A percentile compares a stretch with the other conserved stretches of the same genome.
These are phyloP conservation scores for Lachnellula cervina DNA, from an alignment of 2,329 filamentous ascomycete genomes.

Conservation along the genomic window DNA sequence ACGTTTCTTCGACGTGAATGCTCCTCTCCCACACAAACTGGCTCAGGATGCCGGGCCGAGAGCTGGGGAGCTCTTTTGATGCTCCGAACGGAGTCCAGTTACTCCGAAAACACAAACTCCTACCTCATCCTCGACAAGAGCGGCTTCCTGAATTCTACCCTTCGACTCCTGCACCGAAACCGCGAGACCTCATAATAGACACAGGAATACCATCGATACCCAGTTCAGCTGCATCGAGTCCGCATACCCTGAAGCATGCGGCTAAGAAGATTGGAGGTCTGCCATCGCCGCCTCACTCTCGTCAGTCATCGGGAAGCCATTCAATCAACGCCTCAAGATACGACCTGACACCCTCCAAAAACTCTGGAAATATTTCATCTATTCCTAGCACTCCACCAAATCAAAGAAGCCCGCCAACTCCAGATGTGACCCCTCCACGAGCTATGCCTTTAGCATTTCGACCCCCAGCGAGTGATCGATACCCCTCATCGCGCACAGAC, in stretches of 20 bases:
- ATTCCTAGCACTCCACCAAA: slow-evolving; percentile 57
- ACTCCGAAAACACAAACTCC: slow-evolving; percentile 30
- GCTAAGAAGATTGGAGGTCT: slow-evolving; percentile 34
- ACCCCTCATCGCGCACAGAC: slow-evolving; percentile 42
- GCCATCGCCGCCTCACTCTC: slow-evolving; percentile 61
- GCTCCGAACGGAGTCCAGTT: slow-evolving; percentile 25
- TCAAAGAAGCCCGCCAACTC: slow-evolving; percentile 66
- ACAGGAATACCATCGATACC: slow-evolving; percentile 21
- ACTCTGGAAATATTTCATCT: slow-evolving; percentile 16
- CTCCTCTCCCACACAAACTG: slow-evolving; percentile 32
- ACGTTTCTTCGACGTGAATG: slow-evolving; percentile 24
- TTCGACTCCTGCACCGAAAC: slow-evolving; percentile 17
- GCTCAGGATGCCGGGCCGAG: slow-evolving; percentile 30
- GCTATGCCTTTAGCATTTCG: slow-evolving; percentile 42
- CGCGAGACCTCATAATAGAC: slow-evolving; percentile 24
- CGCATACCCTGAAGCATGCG: slow-evolving; percentile 30
- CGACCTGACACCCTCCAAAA: slow-evolving; percentile 16
- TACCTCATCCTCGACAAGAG: slow-evolving; percentile 30
- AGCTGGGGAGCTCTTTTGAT: slow-evolving; percentile 26
- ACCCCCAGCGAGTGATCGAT: slow-evolving; percentile 44
- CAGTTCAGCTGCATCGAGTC: slow-evolving; percentile 29
- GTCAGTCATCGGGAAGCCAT: slow-evolving; percentile 47
- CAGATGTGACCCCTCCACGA: slow-evolving; percentile 69
- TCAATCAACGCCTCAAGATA: slow-evolving; percentile 14
- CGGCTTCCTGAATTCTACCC: slow-evolving; percentile 12